A percentile compares a stretch with the other conserved stretches of the same genome.
These are phyloP conservation scores for Fonsecaea pedrosoi DNA, from an alignment of 2,329 filamentous ascomycete species.

Conservation along the genomic window DNA sequence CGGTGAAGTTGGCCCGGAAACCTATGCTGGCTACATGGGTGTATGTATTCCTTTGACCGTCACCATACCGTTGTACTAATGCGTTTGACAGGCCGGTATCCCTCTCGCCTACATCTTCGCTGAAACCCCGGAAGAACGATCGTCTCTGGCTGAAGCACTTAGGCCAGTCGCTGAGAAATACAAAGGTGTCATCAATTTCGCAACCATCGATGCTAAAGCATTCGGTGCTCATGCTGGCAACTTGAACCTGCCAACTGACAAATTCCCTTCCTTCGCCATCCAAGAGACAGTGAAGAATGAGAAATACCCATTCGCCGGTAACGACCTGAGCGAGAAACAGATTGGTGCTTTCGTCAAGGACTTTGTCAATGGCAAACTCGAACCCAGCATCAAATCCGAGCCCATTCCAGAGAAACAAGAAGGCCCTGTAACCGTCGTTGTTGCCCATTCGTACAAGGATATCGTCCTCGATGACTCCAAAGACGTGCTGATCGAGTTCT, in stretches of 20 bases:
- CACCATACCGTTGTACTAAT: constrained; percentile 6
- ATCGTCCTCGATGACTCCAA: constrained; percentile 91
- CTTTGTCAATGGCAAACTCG: constrained; percentile 83
- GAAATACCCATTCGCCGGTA: constrained; percentile 91
- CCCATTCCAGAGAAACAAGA: constrained; percentile 93
- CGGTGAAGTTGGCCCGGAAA: constrained; percentile 95
- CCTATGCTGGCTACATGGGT: constrained; percentile 93
- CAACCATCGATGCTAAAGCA: constrained; percentile 91
- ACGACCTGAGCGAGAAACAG: constrained; percentile 74
- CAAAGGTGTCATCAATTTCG: constrained; percentile 96
- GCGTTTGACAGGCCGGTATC: constrained; percentile 69
- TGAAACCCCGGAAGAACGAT: constrained; percentile 87
- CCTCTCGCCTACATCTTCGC: constrained; percentile 98
- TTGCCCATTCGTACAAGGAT: constrained; percentile 92
- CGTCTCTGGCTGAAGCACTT: constrained; percentile 74
- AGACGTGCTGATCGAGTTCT: constrained; percentile 98
- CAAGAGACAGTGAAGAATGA: constrained; percentile 94
- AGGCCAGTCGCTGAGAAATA: constrained; percentile 89
- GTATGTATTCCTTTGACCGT: constrained; percentile 48
- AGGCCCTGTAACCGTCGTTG: constrained; percentile 82
- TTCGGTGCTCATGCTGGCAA: constrained; percentile 96
- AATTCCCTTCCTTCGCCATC: constrained; percentile 97
- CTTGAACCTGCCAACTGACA: constrained; percentile 93
- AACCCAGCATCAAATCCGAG: constrained; percentile 98
- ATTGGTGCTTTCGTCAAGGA: constrained; percentile 85